Evolutionary conservation across 2,329 filamentous ascomycete species (phyloP).

Genomic region (Aspergillus nomiae): DNA sequence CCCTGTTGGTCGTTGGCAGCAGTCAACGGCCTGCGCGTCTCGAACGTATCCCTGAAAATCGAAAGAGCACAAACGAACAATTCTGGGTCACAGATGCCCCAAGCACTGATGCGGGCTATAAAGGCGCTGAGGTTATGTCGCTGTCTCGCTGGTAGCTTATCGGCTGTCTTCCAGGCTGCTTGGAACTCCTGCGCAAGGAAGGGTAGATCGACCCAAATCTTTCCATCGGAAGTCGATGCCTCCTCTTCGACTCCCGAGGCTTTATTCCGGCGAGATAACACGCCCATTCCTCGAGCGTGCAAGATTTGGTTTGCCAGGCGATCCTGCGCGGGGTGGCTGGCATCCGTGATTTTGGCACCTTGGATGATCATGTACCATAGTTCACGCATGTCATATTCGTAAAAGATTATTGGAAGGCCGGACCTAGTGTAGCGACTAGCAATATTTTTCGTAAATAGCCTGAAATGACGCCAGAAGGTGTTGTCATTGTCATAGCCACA

Average conservation of each 20-base stretch:
- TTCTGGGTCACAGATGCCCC: neutral
- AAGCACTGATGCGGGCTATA: neutral
- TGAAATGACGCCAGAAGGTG: neutral
- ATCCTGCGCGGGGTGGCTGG: neutral
- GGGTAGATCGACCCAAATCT: neutral
- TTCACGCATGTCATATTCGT: neutral
- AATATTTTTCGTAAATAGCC: neutral
- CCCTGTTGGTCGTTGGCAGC: neutral
- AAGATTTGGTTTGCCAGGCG: neutral
- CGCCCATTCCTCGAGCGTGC: neutral
- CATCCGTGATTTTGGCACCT: neutral
- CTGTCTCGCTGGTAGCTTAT: neutral
- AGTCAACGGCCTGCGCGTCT: neutral
- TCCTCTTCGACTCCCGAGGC: neutral
- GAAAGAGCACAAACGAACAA: neutral
- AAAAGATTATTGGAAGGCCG: neutral
- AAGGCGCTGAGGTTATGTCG: neutral
- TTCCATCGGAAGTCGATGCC: neutral
- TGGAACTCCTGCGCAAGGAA: neutral
- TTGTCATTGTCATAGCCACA: neutral
- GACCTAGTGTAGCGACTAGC: neutral
- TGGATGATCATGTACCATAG: neutral
- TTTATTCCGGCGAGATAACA: neutral
- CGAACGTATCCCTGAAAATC: neutral
- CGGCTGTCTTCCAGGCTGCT: neutral